Percentiles rank a stretch among this genome's conserved stretches.
Evolutionary conservation across 495 filamentous ascomycete species (phyloP).

Genomic region (Daldinia decipiens): DNA sequence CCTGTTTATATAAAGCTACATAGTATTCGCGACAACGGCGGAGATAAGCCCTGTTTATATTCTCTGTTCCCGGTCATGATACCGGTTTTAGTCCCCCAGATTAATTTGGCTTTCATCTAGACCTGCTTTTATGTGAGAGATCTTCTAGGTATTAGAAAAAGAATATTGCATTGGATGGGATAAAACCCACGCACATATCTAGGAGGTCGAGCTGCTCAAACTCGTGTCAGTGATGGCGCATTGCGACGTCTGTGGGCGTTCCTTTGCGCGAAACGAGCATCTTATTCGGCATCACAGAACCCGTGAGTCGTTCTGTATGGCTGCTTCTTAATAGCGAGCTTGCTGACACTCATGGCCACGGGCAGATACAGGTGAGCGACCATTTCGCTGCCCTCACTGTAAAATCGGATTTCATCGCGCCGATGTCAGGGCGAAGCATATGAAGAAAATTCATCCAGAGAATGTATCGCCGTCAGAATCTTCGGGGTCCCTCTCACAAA

Average conservation of each 20-base stretch:
- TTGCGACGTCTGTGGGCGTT: neutral
- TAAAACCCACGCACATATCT: neutral
- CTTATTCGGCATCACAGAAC: neutral
- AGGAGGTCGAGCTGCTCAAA: neutral
- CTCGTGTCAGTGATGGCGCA: neutral
- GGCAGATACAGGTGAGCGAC: neutral
- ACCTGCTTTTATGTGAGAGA: neutral
- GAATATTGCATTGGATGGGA: neutral
- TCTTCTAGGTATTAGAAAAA: neutral
- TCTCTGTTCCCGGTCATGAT: neutral
- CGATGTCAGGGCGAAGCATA: neutral
- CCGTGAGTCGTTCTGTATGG: neutral
- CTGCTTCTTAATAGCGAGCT: neutral
- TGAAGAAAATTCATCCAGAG: neutral
- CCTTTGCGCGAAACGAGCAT: neutral
- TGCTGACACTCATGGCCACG: neutral
- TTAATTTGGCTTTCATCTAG: neutral
- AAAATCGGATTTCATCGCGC: neutral
- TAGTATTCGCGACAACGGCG: neutral
- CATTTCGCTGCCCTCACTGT: neutral
- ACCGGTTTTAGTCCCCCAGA: neutral
- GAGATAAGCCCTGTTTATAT: neutral
- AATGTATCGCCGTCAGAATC: neutral
- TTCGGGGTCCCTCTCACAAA: neutral
- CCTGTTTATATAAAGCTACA: neutral